Evolutionary conservation across 768 basidiomycete genomes (phyloP).

Genomic region (Collybiopsis luxurians): DNA sequence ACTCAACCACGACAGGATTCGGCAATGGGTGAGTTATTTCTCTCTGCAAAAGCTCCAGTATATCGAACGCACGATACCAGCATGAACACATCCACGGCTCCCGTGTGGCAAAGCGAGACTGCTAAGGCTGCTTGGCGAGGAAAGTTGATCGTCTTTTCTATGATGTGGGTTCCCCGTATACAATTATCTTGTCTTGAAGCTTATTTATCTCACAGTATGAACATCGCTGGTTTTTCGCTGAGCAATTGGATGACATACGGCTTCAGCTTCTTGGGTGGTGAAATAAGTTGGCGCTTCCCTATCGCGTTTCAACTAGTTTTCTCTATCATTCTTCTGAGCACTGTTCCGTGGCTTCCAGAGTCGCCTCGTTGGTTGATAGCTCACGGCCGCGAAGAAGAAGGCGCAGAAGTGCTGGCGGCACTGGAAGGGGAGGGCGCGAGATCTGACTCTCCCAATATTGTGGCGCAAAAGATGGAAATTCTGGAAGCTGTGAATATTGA

Average conservation of each 20-base stretch:
- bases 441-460: conserved; percentile 32
- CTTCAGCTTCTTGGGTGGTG: conserved; percentile 42
- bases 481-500: conserved; percentile 43
- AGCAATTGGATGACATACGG: conserved; percentile 56
- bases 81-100: conserved; percentile 47
- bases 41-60: neutral
- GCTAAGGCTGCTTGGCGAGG: conserved; percentile 47
- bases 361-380: conserved; percentile 49
- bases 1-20: conserved; percentile 27
- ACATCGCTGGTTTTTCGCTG: conserved; percentile 47
- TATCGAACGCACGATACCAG: conserved; percentile 15
- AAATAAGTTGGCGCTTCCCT: conserved; percentile 47
- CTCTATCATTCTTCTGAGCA: conserved; percentile 40
- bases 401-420: conserved; percentile 38
- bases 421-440: conserved; percentile 37
- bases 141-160: conserved; percentile 46
- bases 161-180: conserved; percentile 34
- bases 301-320: conserved; percentile 50
- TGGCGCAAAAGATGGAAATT: conserved; percentile 38
- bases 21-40: conserved; percentile 39
- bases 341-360: conserved; percentile 48
- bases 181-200: neutral
- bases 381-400: conserved; percentile 40
- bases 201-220: conserved; percentile 32
- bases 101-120: conserved; percentile 52